Conservation (phyloP, 345 rosid species). For the Heritiera littoralis region DNA sequence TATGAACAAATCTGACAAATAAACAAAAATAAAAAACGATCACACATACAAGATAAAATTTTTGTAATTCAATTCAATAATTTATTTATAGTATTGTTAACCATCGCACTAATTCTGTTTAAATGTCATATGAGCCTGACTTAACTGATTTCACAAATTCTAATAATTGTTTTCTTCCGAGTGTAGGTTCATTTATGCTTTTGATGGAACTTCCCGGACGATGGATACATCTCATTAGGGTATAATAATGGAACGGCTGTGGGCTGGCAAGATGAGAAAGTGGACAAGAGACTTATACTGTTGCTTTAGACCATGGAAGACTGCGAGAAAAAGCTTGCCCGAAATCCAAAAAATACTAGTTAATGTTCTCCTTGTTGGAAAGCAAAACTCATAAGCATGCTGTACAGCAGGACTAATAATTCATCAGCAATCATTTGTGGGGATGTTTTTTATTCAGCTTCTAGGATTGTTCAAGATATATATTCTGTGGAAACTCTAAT, state of each 20-base stretch:
- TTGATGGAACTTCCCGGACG: constrained; percentile 2
- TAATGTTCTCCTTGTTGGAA: constrained; percentile 33
- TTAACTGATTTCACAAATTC: too few species aligned
- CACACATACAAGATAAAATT: too few species aligned
- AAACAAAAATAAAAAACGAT: too few species aligned
- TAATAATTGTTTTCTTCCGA: not conserved
- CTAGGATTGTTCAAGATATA: constrained; percentile 16
- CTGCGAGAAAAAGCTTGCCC: not conserved
- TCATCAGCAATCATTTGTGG: constrained; percentile 34
- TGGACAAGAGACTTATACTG: constrained; percentile 7
- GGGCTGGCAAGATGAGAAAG: constrained; percentile 3
- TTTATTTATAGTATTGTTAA: too few species aligned
- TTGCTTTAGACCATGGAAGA: constrained; percentile 20
- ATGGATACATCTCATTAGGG: not conserved
- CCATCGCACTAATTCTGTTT: too few species aligned
- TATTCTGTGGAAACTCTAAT: not conserved
- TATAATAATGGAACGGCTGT: constrained; percentile 4
- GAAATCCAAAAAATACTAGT: constrained; percentile 4
- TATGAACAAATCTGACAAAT: too few species aligned
- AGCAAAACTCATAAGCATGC: constrained; percentile 24
- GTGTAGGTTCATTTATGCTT: not conserved
- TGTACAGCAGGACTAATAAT: constrained; percentile 21
- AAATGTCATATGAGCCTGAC: too few species aligned
- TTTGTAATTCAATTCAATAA: too few species aligned
- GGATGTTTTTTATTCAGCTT: not conserved